Evolutionary conservation across 176 grass and related monocot genomes (phyloP), one percentile per base, ranked within the genome.

Genomic region (Aegilops sharonensis): DNA sequence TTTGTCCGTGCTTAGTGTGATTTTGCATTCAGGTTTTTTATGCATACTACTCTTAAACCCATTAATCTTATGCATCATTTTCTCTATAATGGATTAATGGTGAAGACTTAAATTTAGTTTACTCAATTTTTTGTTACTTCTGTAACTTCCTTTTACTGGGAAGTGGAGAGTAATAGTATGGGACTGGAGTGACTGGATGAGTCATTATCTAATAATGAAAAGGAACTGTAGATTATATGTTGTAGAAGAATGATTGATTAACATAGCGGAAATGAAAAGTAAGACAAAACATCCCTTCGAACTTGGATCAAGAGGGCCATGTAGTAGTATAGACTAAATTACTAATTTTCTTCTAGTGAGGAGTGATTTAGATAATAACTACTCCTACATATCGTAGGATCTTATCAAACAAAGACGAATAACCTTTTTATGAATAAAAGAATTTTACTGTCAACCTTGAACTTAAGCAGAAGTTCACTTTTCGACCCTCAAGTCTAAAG

Each of bases 101-200:
- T 82, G 65, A 70, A 67, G 21, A 43, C 42, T 30, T 80, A 31
- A 75, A 60, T 85, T 63, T 37, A 48, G 8, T 68, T 57, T 67
- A 56, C 60, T 60, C 13, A 39, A 21, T 81, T 72, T 6, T 27
- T 72, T 62, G 37, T 32, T 83, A 30, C 60, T 34, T 37, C 14
- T 78, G 65, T 47, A 78, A 78, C 14, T 83, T 25, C 27, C 21
- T 70, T 54, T 47, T 71, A 78, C 14, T 83, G 71, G 86, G 77
- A 62, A 34, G 12, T 63, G 11, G 10, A 48, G 62, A 81, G 25
- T 64, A 64, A 29, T 31, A 63, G 23, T 84, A 64, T 89, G 75
- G n/a, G 72, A 74, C 21, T 57, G 54, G 54, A 21, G 18, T 21
- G 54, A 80, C 31, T 23, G 54, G 42, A 56, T 0, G 30, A 0